Evolutionary conservation across 257 asterid genomes (phyloP), one percentile per base, ranked within the genome.

Genomic region (Plantago elongata): DNA sequence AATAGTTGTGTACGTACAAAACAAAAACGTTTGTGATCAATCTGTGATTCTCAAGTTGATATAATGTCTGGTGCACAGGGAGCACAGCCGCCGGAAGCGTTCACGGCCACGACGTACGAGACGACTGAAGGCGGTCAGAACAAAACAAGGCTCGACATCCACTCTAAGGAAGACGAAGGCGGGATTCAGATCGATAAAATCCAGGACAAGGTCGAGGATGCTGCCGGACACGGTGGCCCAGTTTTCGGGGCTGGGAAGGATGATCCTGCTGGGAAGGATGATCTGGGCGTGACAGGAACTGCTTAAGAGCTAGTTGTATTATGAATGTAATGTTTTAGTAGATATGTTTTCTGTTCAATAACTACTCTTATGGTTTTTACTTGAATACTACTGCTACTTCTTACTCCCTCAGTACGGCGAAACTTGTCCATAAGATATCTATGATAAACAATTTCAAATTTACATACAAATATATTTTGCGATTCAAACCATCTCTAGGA

Each of bases 61-160:
- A 11, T 44, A 4, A 90, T 91, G 95, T 91, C 95, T 38, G 98
- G 97, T 14, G 97, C 98, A 29, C 97, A 92, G 69, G 97, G 98
- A 65, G 88, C 97, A 51, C 90, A 74, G 65, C 95, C 95, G 30
- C 85, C 89, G 81, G 95, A 77, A 62, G 75, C 87, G 5, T 69
- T 62, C 70, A 86, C 93, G 50, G 81, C 88, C 51, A 88, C 98
- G 14, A 74, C 76, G 5, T 92, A 88, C 72, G 92, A 88, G 66
- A 79, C 95, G 13, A 81, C 77, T 49, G 74, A 61, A 5, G 76
- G 78, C n/a, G 93, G 88, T 3, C 77, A 84, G 70, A 88, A 86
- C 82, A 88, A 77, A 80, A 76, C 84, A 0, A 71, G 76, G 60
- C 50, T 74, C 0, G 89, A 92, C n/a, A 48, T 87, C n/a, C 85